Percentiles rank a stretch among this genome's conserved stretches.
phyloP scores from a whole-genome alignment of 2,329 filamentous ascomycete species.

The Fusarium goolgardi region DNA sequence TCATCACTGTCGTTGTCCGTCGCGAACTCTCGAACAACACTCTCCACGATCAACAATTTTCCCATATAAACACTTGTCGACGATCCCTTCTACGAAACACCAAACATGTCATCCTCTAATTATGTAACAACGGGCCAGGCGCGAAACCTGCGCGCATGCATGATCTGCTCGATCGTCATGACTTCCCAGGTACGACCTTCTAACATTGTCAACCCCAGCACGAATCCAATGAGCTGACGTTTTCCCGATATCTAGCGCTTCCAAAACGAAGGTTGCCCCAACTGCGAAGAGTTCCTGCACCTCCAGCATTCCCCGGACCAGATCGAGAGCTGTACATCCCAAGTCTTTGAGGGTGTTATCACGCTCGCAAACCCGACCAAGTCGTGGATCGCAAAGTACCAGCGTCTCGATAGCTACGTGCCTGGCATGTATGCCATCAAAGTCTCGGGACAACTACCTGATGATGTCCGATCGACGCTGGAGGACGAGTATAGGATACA shows the following conservation, averaged over 20 bases:
- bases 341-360: constrained; percentile 94
- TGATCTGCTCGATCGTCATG: constrained; percentile 97
- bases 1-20: constrained; percentile 26
- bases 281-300: constrained; percentile 93
- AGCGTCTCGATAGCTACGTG: constrained; percentile 89
- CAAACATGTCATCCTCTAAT: constrained; percentile 60
- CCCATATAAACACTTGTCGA: background rate
- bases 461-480: constrained; percentile 70
- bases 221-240: constrained; percentile 22
- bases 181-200: constrained; percentile 71
- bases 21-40: constrained; percentile 23
- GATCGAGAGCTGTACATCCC: constrained; percentile 92
- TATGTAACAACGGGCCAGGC: constrained; percentile 80
- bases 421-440: constrained; percentile 94
- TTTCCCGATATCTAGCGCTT: constrained; percentile 72
- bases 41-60: constrained; percentile 4
- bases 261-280: constrained; percentile 87
- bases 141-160: constrained; percentile 93
- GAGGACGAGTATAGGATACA: constrained; percentile 72
- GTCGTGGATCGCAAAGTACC: constrained; percentile 98
- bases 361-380: constrained; percentile 82
- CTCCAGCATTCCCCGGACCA: constrained; percentile 82
- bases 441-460: constrained; percentile 83
- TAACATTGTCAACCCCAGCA: background rate
- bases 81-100: background rate